Evolutionary conservation across 164 flowering plant genomes (phyloP), one percentile per base, ranked within the genome.

Genomic region (Tetrastigma voinierianum): DNA sequence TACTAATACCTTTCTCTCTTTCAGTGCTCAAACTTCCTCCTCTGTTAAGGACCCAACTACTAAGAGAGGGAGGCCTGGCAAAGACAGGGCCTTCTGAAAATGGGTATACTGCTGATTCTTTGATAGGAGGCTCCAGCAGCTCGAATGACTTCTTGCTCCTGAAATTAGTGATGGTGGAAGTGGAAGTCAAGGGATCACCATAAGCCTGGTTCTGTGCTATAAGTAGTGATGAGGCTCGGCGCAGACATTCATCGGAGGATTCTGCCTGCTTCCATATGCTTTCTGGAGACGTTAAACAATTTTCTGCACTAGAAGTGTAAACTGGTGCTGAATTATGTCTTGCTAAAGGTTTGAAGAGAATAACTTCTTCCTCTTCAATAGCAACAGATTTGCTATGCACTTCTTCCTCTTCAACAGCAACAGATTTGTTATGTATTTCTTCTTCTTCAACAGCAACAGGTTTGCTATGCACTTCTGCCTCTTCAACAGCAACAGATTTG

Each of bases 291-390:
- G 24, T 51, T 1, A 68, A 64, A 60, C 57, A 68, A 0, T 58
- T 52, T 43, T 60, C 19, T 32, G 61, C 44, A 32, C 17, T 32
- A n/a, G 70, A 71, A 44, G 32, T 32, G 60, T 60, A 45, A 19
- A 82, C 44, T 57, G 93, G 92, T 10, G 77, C 89, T 4, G 97
- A 88, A 70, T 88, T 83, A 62, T 78, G 76, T 68, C 94, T 82
- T 20, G 70, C 70, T 40, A 86, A 76, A 46, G 98, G 98, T 78
- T 83, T 86, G 81, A 93, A 90, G 25, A 93, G 86, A 80, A 93
- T 93, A 49, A 87, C 90, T 80, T 92, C 98, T 57, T 93, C 96
- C 58, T 92, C 96, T 64, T 91, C 97, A 12, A 61, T 44, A 12
- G 67, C 57, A 65, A n/a, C n/a, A n/a, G n/a, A n/a, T n/a, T n/a